Evolutionary conservation across 2,329 filamentous ascomycete species (phyloP), one percentile per base, ranked within the genome.

Genomic region (Biscogniauxia marginata): DNA sequence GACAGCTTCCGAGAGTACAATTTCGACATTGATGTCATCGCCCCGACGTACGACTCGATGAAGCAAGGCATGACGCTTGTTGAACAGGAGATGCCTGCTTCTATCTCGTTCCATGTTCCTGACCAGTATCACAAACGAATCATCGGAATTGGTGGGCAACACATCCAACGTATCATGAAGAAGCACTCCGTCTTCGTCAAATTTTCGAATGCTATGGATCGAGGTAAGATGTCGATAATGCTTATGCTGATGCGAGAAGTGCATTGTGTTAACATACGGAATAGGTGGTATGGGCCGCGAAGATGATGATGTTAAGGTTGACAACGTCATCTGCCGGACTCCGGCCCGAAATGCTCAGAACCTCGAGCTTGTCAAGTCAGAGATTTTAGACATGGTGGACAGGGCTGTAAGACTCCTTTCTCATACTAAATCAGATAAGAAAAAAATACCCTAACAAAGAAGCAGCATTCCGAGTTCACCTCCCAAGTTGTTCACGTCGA

Each of bases 121-220:
- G 95, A 99, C 68, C 95, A 98, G 74, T 99, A 99, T 72, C 95
- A 99, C 76, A 99, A 99, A 79, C 92, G 95, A 49, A 99, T 99
- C 70, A 99, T 99, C 62, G 95, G 95, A 52, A 98, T 99, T 67
- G 95, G 95, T 59, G 95, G 95, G 8, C 93, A 98, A 72, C 95
- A 99, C 70, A 99, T 99, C 65, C 95, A 99, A 74, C 91, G 93
- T 54, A 98, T 99, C 78, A 99, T 99, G 95, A 98, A 99, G 80
- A 98, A 98, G 77, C 96, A 99, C 75, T 98, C 95, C 0, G 95
- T 99, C 65, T 99, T 99, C 67, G 95, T 99, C 77, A 99, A 99
- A 73, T 99, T 99, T 70, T 96, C 92, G 63, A 99, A 99, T 67
- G 95, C 95, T 16, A 98, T 98, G 93, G 95, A 99, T 71, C 88